Evolutionary conservation across 2,329 filamentous ascomycete genomes (phyloP).

Genomic region (Rhytidhysteron rufulum): DNA sequence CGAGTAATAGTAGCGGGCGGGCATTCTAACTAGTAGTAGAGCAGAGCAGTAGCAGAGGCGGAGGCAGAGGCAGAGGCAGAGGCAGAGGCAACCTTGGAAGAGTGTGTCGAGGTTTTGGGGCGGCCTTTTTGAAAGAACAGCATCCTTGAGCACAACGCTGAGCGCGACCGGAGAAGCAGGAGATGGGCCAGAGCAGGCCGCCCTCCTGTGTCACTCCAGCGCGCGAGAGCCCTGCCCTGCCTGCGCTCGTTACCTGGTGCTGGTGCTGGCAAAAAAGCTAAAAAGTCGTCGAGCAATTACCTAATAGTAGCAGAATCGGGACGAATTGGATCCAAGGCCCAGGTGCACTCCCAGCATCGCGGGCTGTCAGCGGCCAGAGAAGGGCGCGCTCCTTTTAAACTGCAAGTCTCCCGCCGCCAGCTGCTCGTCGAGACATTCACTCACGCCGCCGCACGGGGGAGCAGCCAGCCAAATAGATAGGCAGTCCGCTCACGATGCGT

Average conservation of each 20-base stretch:
- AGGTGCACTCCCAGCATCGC: not conserved
- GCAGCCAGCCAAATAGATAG: no score
- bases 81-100: not conserved
- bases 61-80: not conserved
- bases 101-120: not conserved
- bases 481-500: no score
- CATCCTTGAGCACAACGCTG: not conserved
- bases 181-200: not conserved
- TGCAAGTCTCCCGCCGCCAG: no score
- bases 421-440: no score
- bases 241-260: not conserved
- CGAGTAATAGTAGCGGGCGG: not conserved
- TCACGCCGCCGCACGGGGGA: not conserved
- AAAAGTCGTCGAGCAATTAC: conserved; percentile 9
- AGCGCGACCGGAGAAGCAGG: conserved; percentile 1
- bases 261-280: no score
- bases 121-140: not conserved
- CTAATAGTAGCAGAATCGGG: conserved; percentile 9
- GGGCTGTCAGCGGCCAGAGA: not conserved
- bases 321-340: conserved; percentile 4
- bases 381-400: no score
- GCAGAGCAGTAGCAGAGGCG: not conserved
- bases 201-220: not conserved
- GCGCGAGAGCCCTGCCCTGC: not conserved
- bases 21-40: not conserved